phyloP scores from a whole-genome alignment of 306 rosid species.

The Malus domestica region DNA sequence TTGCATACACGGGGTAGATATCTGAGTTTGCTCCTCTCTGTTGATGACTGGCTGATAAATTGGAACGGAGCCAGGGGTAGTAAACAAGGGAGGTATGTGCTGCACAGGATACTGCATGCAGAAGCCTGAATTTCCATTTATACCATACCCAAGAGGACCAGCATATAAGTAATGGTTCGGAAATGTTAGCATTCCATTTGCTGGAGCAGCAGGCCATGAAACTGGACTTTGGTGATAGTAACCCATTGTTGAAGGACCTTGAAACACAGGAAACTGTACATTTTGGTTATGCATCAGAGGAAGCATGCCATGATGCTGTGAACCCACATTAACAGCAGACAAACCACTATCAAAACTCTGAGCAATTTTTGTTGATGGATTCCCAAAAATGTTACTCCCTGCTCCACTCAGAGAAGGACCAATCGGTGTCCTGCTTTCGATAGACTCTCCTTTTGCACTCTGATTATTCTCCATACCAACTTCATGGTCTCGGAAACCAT shows the following conservation, averaged over 20 bases:
- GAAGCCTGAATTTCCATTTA: slow-evolving; percentile 63
- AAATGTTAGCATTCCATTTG: slow-evolving; percentile 61
- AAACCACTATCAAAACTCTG: slow-evolving; percentile 42
- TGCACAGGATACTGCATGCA: slow-evolving; percentile 80
- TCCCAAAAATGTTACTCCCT: slow-evolving; percentile 35
- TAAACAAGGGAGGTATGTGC: slow-evolving; percentile 57
- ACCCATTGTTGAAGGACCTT: slow-evolving; percentile 63
- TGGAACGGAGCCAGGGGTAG: slow-evolving; percentile 54
- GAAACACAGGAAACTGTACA: slow-evolving; percentile 66
- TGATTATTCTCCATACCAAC: slow-evolving; percentile 28
- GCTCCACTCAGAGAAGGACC: slow-evolving; percentile 30
- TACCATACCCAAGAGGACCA: slow-evolving; percentile 72
- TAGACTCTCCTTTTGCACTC: slow-evolving; percentile 25
- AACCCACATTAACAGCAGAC: slow-evolving; percentile 43
- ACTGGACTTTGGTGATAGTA: slow-evolving; percentile 83
- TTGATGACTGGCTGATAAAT: slow-evolving; percentile 56
- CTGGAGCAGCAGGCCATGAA: slow-evolving; percentile 72
- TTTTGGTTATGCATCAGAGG: slow-evolving; percentile 49
- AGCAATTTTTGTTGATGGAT: slow-evolving; percentile 21
- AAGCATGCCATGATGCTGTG: slow-evolving; percentile 56
- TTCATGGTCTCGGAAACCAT: slow-evolving; percentile 42
- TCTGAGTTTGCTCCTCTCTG: slow-evolving; percentile 35
- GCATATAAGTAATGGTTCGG: slow-evolving; percentile 65
- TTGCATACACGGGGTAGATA: slow-evolving; percentile 35
- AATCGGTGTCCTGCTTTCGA: slow-evolving; percentile 21